Percentiles rank a stretch among this genome's conserved stretches.
phyloP scores from a whole-genome alignment of 2,329 filamentous ascomycete genomes.

The Fusarium miscanthi region DNA sequence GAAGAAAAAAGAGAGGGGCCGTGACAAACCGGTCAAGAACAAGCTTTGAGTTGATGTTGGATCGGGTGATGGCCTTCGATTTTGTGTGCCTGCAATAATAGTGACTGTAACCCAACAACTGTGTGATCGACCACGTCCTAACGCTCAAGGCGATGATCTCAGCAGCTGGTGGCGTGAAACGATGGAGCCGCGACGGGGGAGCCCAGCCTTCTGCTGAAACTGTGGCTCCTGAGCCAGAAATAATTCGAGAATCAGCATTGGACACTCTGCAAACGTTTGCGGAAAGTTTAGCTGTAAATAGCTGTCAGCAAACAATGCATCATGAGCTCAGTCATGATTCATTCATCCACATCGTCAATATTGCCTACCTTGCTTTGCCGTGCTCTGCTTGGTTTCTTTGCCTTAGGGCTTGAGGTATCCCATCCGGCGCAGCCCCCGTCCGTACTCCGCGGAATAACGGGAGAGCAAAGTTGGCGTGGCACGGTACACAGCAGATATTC shows the following conservation, averaged over 20 bases:
- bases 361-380: background rate
- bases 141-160: conserved; percentile 11
- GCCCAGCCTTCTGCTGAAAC: conserved; percentile 15
- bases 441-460: conserved; percentile 19
- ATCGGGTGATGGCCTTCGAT: conserved; percentile 26
- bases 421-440: conserved; percentile 12
- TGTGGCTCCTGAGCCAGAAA: conserved; percentile 13
- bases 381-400: background rate
- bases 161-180: conserved; percentile 36
- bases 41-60: conserved; percentile 29
- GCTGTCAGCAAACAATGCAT: conserved; percentile 23
- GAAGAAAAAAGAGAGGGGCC: conserved; percentile 15
- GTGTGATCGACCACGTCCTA: conserved; percentile 14
- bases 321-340: conserved; percentile 15
- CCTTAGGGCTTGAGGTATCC: conserved; percentile 2
- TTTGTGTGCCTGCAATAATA: conserved; percentile 24
- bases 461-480: conserved; percentile 24
- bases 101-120: conserved; percentile 19
- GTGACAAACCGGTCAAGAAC: conserved; percentile 30
- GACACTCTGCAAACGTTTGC: conserved; percentile 14
- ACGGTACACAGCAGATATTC: conserved; percentile 17
- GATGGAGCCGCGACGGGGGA: conserved; percentile 8
- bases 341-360: background rate
- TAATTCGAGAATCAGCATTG: background rate
- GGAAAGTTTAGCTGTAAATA: conserved; percentile 7